phyloP scores from a whole-genome alignment of 2,329 filamentous ascomycete species.

The Thermomyces lanuginosus region DNA sequence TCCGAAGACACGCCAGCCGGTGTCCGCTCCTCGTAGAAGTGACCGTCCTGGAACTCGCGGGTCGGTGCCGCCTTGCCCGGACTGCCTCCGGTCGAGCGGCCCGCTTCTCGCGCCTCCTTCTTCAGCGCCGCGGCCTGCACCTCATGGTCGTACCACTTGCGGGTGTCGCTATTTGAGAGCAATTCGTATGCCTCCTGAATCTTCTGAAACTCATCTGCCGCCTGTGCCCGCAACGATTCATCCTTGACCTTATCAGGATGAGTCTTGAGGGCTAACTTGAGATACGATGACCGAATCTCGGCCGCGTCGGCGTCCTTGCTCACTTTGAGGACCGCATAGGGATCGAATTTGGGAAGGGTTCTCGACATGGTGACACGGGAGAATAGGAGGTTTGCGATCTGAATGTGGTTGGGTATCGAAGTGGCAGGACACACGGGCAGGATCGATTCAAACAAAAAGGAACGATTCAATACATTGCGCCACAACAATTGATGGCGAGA shows the following conservation, averaged over 20 bases:
- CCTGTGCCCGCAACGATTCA: conserved; percentile 55
- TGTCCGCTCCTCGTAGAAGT: conserved; percentile 28
- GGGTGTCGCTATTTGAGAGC: conserved; percentile 58
- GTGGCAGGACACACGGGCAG: background rate
- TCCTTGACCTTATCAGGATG: conserved; percentile 87
- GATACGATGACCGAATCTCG: conserved; percentile 63
- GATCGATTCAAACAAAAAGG: background rate
- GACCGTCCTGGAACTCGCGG: conserved; percentile 27
- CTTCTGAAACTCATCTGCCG: conserved; percentile 76
- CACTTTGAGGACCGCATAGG: conserved; percentile 63
- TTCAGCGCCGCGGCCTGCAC: conserved; percentile 50
- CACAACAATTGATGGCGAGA: conserved; percentile 3
- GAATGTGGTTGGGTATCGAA: conserved; percentile 3
- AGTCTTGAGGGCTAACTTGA: conserved; percentile 72
- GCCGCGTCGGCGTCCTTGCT: conserved; percentile 51
- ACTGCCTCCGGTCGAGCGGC: conserved; percentile 4
- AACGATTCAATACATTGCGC: conserved; percentile 2
- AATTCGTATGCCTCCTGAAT: conserved; percentile 89
- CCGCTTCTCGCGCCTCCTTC: conserved; percentile 37
- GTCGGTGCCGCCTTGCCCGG: conserved; percentile 10
- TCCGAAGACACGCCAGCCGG: conserved; percentile 16
- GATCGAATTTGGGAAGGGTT: conserved; percentile 40
- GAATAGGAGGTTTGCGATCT: conserved; percentile 1
- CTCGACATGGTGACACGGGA: conserved; percentile 10
- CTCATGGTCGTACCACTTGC: conserved; percentile 62